These are phyloP conservation scores for Kuraishia borneana DNA, from an alignment of 805 yeast genomes.

Conservation along the genomic window DNA sequence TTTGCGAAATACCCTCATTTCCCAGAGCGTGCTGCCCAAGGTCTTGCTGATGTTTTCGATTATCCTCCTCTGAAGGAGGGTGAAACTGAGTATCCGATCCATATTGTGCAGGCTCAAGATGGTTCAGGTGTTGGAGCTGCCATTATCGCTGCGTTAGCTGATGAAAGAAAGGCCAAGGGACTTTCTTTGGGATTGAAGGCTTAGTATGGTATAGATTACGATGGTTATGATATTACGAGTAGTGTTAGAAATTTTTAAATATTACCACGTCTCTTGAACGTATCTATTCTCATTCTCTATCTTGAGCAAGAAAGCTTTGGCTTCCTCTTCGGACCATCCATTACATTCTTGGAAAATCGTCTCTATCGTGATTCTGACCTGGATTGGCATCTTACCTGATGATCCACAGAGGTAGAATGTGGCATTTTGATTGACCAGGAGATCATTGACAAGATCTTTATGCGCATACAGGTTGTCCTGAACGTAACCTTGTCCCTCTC, in stretches of 20 bases:
- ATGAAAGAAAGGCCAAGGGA: slow-evolving; percentile 63
- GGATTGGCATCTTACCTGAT: slow-evolving; percentile 88
- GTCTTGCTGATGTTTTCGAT: slow-evolving; percentile 81
- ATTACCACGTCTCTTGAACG: slow-evolving; percentile 83
- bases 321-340: slow-evolving; percentile 28
- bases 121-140: slow-evolving; percentile 99
- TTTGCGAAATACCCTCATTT: slow-evolving; percentile 89
- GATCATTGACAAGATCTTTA: slow-evolving; percentile 34
- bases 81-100: slow-evolving; percentile 61
- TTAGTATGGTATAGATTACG: not conserved
- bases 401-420: slow-evolving; percentile 81
- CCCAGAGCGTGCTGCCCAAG: slow-evolving; percentile 88
- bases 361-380: slow-evolving; percentile 70
- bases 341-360: slow-evolving; percentile 41
- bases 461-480: slow-evolving; percentile 59
- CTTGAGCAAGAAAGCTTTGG: slow-evolving; percentile 36
- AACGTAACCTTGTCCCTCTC: slow-evolving; percentile 54
- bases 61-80: slow-evolving; percentile 41
- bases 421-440: slow-evolving; percentile 45
- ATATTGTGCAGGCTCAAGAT: slow-evolving; percentile 88
- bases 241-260: too few species aligned
- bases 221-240: not conserved
- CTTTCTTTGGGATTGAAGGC: slow-evolving; percentile 46
- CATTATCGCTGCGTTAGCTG: slow-evolving; percentile 89
- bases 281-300: slow-evolving; percentile 62